Evolutionary conservation across 208 protist species (phyloP), one percentile per base, ranked within the genome.

Genomic region (Leptomonas pyrrhocoris): DNA sequence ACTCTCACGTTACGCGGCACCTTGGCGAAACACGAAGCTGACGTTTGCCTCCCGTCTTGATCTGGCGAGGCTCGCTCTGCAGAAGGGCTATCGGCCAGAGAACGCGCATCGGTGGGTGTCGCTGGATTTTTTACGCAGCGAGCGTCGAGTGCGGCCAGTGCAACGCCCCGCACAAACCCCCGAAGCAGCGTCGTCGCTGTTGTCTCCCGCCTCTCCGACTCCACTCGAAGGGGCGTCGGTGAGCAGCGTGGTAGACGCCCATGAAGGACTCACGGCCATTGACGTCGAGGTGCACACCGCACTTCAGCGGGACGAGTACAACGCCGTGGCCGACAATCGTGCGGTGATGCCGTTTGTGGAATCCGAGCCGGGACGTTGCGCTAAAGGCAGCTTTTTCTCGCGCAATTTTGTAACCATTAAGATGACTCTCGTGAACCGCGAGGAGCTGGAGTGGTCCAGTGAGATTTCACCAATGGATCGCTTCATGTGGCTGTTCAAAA

Each of bases 401-500:
- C 8, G 19, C 12, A 36, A 31, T 18, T 55, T 31, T 55, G 0
- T 7, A 28, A 3, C 40, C 9, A 28, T 65, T 43, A 71, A 15
- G 16, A 0, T 83, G 4, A 49, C 60, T 27, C 18, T 80, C 0
- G 18, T 81, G 3, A 77, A 81, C 56, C 31, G 16, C 6, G 64
- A 62, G 30, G 77, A 77, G 54, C 31, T 81, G 11, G 65, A 66
- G 31, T 78, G 69, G 71, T 53, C 70, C 4, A 13, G n/a, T 0
- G 30, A 0, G 21, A 5, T 61, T 8, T 55, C 53, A 13, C 36
- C 38, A 2, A 40, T 46, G 4, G 40, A 74, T 4, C 50, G 12
- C n/a, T 48, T 55, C 0, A 56, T 45, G 53, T 74, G 69, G 60
- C 18, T 63, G 2, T 62, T 19, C 13, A 65, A 62, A 25, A 3